These are phyloP conservation scores for Candida pseudofarinosa DNA, from an alignment of 805 yeast genomes.

Conservation along the genomic window DNA sequence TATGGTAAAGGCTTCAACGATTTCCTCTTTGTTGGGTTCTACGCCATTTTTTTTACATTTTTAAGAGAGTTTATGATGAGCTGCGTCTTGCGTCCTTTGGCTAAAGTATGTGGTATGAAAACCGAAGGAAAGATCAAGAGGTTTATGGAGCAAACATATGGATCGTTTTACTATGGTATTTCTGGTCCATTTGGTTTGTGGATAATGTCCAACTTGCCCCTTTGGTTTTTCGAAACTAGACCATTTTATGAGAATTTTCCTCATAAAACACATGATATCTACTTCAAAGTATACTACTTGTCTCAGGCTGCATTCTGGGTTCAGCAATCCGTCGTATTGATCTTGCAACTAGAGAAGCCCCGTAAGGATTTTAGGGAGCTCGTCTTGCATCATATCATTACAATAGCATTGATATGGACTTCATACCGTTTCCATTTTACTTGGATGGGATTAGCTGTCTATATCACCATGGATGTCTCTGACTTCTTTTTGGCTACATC, in stretches of 20 bases:
- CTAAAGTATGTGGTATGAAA: constrained; percentile 48
- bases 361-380: constrained; percentile 91
- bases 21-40: constrained; percentile 69
- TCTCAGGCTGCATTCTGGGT: constrained; percentile 97
- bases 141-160: constrained; percentile 90
- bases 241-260: constrained; percentile 82
- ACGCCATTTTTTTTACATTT: constrained; percentile 86
- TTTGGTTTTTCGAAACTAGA: constrained; percentile 87
- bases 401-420: constrained; percentile 79
- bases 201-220: constrained; percentile 74
- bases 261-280: constrained; percentile 65
- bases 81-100: constrained; percentile 68
- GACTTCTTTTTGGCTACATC: constrained; percentile 84
- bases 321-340: constrained; percentile 83
- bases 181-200: constrained; percentile 85
- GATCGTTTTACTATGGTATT: constrained; percentile 72
- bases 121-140: constrained; percentile 61
- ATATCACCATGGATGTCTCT: constrained; percentile 93
- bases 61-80: constrained; percentile 90
- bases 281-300: constrained; percentile 77
- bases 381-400: constrained; percentile 88
- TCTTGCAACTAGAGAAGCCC: constrained; percentile 87
- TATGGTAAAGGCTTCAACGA: constrained; percentile 90
- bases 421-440: constrained; percentile 95
- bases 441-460: constrained; percentile 89